Evolutionary conservation across 345 rosid species (phyloP), one percentile per base, ranked within the genome.

Genomic region (Erodium maritimum): DNA sequence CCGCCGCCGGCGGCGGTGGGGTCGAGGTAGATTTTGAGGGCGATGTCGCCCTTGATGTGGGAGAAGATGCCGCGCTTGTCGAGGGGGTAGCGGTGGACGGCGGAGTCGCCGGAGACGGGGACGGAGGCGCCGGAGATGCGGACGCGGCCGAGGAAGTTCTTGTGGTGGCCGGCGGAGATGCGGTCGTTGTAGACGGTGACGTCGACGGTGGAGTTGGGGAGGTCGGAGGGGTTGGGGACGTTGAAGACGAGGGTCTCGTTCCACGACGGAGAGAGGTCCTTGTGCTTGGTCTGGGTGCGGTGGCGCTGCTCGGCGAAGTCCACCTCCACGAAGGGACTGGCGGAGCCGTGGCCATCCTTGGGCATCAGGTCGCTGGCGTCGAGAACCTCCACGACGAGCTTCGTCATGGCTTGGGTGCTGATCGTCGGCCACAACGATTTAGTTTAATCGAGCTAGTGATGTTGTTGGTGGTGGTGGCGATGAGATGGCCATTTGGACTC

Each of bases 11-110:
- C 60, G 16, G 25, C 65, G 50, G 14, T 16, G 23, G 50, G 17
- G 4, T 18, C 23, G 17, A 50, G 65, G 13, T 76, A 86, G 61
- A 84, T 62, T 64, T 72, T 71, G 11, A 91, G 69, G 2, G 84
- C 84, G 18, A 88, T 73, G 34, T 86, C 96, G 2, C 98, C 98
- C 64, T 69, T 84, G 63, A 85, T 70, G 37, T 82, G 79, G 2
- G 95, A 86, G 62, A 91, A 88, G 55, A 84, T 59, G 59, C 95
- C 87, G 4, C 86, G 73, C 71, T 88, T 91, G 34, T 91, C 98
- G 0, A 88, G 85, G 0, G 98, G 98, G 70, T 82, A 91, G 4
- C 89, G 67, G 71, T 83, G 93, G 25, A 80, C 77, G 14, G 5
- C 25, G 17, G 95, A 79, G 11, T 78, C 74, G 55, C 80, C 95